Conservation (phyloP, 176 grass and related monocot species). For the Cymbopogon citratus region DNA sequence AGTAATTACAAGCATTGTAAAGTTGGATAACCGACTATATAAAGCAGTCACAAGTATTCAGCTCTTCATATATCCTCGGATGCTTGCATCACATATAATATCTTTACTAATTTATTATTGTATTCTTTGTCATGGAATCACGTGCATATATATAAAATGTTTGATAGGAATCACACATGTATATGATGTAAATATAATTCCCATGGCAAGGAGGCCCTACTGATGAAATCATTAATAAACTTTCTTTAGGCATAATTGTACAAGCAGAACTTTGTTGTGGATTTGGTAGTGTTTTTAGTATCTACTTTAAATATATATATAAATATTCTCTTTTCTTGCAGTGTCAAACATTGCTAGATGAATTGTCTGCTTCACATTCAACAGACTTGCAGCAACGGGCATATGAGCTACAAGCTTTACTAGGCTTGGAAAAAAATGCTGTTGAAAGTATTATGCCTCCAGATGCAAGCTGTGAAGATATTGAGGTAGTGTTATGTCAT, state of each 20-base stretch:
- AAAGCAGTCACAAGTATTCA: background rate
- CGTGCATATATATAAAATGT: background rate
- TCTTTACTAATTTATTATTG: background rate
- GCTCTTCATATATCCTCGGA: background rate
- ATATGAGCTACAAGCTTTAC: constrained; percentile 89
- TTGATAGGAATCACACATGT: background rate
- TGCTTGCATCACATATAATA: background rate
- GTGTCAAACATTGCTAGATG: constrained; percentile 91
- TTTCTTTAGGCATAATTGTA: background rate
- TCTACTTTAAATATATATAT: background rate
- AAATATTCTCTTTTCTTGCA: constrained; percentile 32
- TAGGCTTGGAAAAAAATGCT: constrained; percentile 66
- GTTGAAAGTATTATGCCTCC: constrained; percentile 77
- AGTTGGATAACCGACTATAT: background rate
- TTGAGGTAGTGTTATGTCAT: constrained; percentile 60
- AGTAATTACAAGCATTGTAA: background rate
- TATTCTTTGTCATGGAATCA: background rate
- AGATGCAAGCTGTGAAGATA: constrained; percentile 98
- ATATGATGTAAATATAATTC: background rate
- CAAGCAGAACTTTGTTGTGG: background rate
- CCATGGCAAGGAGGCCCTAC: background rate
- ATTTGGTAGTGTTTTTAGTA: constrained; percentile 15
- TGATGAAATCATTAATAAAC: background rate
- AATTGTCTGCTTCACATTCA: constrained; percentile 91
- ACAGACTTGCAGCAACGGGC: constrained; percentile 96